Conservation (phyloP, 2,329 filamentous ascomycete species). For the Elsinoe necatrix region DNA sequence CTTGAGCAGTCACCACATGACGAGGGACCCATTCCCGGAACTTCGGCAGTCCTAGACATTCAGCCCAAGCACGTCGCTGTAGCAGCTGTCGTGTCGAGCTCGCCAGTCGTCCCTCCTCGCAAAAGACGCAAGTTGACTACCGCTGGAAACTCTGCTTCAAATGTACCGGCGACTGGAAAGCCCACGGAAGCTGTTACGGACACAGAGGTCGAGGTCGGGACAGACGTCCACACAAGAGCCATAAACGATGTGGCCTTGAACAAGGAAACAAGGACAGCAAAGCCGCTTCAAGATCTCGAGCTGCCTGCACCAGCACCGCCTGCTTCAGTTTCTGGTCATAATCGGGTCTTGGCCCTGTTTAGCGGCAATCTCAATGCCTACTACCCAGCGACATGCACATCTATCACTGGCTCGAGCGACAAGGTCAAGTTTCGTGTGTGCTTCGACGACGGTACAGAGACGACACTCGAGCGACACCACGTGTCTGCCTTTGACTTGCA, state of each 20-base stretch:
- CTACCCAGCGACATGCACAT: slow-evolving; percentile 52
- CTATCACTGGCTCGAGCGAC: slow-evolving; percentile 25
- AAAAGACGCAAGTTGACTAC: slow-evolving; percentile 20
- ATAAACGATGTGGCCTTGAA: background rate
- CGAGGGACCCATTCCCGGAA: too few relatives aligned
- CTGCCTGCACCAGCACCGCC: background rate
- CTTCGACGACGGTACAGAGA: slow-evolving; percentile 41
- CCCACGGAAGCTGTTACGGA: too few relatives aligned
- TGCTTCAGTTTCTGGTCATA: slow-evolving; percentile 19
- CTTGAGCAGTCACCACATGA: background rate
- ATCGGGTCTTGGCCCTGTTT: slow-evolving; percentile 52
- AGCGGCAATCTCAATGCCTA: slow-evolving; percentile 44
- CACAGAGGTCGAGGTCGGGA: too few relatives aligned
- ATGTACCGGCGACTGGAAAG: too few relatives aligned
- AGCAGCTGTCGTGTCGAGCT: slow-evolving; percentile 13
- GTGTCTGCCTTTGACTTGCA: slow-evolving; percentile 37
- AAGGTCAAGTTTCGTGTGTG: slow-evolving; percentile 39
- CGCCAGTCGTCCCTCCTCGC: slow-evolving; percentile 16
- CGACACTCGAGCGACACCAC: slow-evolving; percentile 33
- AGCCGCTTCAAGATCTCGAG: background rate
- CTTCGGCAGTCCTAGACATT: background rate
- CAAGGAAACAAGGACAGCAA: background rate
- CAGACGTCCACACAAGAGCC: too few relatives aligned
- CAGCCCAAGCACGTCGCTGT: background rate
- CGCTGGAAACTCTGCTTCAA: too few relatives aligned